A percentile compares a stretch with the other conserved stretches of the same genome.
Conservation (phyloP, 2,329 filamentous ascomycete species). For the Microdochium nivale region DNA sequence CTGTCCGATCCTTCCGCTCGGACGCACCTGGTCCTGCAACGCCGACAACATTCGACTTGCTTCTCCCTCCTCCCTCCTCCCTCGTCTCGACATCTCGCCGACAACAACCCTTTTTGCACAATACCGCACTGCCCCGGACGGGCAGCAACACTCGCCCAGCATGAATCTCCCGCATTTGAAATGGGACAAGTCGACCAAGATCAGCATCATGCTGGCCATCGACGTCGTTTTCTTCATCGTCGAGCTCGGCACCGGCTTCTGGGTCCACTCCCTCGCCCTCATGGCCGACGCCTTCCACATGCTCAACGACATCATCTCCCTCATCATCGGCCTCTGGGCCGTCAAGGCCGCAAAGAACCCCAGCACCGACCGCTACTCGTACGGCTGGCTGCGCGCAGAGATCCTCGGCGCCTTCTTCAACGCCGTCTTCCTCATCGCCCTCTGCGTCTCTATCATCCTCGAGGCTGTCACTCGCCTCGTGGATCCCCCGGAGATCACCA, state of each 20-base stretch:
- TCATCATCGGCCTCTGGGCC: constrained; percentile 89
- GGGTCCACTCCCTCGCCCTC: constrained; percentile 83
- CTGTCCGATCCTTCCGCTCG: too few species aligned
- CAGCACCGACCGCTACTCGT: constrained; percentile 87
- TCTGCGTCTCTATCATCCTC: constrained; percentile 93
- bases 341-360: constrained; percentile 81
- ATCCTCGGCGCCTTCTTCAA: constrained; percentile 95
- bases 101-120: neutral
- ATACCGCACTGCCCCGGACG: neutral
- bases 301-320: constrained; percentile 96
- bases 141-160: neutral
- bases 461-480: constrained; percentile 89
- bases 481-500: constrained; percentile 78
- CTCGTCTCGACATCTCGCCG: neutral
- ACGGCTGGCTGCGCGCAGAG: constrained; percentile 95
- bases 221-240: constrained; percentile 85
- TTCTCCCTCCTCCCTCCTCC: neutral
- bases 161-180: neutral
- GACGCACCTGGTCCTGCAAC: too few species aligned
- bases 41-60: neutral
- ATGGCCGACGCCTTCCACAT: constrained; percentile 98
- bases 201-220: constrained; percentile 86
- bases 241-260: constrained; percentile 77
- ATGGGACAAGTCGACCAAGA: constrained; percentile 87
- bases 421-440: constrained; percentile 91